Percentiles rank a stretch among this genome's conserved stretches.
These are phyloP conservation scores for Plantago ovata DNA, from an alignment of 257 asterid genomes.

Conservation along the genomic window DNA sequence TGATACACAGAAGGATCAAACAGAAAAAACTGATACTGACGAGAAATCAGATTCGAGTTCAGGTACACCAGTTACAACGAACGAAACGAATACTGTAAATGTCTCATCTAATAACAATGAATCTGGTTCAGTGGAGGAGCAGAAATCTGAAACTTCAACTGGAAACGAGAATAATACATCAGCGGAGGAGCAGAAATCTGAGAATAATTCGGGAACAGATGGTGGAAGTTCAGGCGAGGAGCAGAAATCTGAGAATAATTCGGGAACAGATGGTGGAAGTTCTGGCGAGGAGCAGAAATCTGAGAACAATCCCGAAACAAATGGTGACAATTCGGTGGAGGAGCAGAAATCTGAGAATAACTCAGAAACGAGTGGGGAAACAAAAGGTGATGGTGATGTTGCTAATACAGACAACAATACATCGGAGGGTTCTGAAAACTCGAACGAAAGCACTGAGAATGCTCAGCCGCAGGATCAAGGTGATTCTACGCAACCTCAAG, in stretches of 20 bases:
- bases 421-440: slow-evolving; percentile 27
- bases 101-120: slow-evolving; percentile 18
- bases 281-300: slow-evolving; percentile 21
- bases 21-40: slow-evolving; percentile 4
- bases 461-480: slow-evolving; percentile 23
- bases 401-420: slow-evolving; percentile 36
- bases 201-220: slow-evolving; percentile 26
- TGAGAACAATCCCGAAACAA: slow-evolving; percentile 26
- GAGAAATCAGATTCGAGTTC: slow-evolving; percentile 28
- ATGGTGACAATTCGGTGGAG: slow-evolving; percentile 34
- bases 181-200: slow-evolving; percentile 22
- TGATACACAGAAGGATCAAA: neutral
- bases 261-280: slow-evolving; percentile 13
- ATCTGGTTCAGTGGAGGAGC: slow-evolving; percentile 18
- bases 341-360: slow-evolving; percentile 17
- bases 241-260: slow-evolving; percentile 26
- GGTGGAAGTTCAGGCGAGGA: slow-evolving; percentile 16
- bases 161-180: slow-evolving; percentile 20
- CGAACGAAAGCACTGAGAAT: slow-evolving; percentile 23
- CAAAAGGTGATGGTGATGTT: slow-evolving; percentile 35
- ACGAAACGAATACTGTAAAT: slow-evolving; percentile 13
- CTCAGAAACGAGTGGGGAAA: slow-evolving; percentile 3
- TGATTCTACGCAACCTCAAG: slow-evolving; percentile 48
- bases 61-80: slow-evolving; percentile 14
- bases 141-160: slow-evolving; percentile 25